phyloP scores from a whole-genome alignment of 495 filamentous ascomycete genomes.

The Friedmanniomyces simplex region DNA sequence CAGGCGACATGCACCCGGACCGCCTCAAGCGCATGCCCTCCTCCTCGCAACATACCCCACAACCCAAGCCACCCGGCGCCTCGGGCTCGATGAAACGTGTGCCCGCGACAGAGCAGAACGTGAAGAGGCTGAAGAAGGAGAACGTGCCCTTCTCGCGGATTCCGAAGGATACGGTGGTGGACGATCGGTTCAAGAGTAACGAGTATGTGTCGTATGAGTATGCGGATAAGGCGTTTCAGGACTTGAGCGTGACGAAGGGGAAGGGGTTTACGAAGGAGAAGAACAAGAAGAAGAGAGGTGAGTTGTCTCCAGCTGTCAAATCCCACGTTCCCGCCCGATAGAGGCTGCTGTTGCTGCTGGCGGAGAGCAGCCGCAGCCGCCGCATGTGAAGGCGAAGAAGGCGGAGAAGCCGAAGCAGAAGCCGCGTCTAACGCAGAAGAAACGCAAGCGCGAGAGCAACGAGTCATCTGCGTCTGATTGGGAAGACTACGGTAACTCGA shows the following conservation, averaged over 20 bases:
- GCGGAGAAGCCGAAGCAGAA: background rate
- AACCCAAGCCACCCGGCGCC: background rate
- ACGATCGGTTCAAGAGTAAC: conserved; percentile 54
- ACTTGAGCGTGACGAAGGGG: conserved; percentile 81
- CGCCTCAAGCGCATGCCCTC: conserved; percentile 14
- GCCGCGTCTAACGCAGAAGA: background rate
- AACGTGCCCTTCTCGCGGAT: conserved; percentile 58
- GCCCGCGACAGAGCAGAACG: conserved; percentile 4
- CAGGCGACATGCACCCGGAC: conserved; percentile 6
- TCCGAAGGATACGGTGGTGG: conserved; percentile 44
- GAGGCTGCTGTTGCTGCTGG: no score
- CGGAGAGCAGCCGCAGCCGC: no score
- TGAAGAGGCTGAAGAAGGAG: conserved; percentile 38
- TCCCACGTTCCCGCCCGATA: no score
- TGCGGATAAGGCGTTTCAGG: conserved; percentile 73
- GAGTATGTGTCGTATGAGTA: conserved; percentile 76
- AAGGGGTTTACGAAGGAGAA: conserved; percentile 99
- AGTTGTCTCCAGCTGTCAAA: background rate
- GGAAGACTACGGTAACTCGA: no score
- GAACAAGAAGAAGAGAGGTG: conserved; percentile 89
- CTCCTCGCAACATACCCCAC: background rate
- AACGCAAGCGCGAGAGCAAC: no score
- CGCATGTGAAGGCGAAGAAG: no score
- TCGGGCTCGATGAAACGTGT: background rate
- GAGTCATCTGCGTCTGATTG: no score